A percentile compares a stretch with the other conserved stretches of the same genome.
Evolutionary conservation across 139 green algal species (phyloP).

Genomic region (Bryopsis sp.): DNA sequence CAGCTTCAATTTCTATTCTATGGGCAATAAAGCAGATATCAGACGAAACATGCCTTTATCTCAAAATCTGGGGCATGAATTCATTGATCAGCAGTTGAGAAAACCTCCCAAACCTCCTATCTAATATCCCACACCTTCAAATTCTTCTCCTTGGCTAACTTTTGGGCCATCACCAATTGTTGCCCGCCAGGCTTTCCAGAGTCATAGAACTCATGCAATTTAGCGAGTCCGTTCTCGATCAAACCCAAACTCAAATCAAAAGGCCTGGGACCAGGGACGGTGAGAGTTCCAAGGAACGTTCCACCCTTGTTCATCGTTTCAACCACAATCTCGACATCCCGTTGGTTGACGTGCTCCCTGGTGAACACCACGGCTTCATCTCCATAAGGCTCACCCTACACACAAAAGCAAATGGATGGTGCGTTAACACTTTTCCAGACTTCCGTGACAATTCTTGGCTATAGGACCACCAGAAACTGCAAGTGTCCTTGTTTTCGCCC

Average conservation of each 20-base stretch:
- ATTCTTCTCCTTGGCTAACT: conserved; percentile 7
- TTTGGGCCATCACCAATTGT: conserved; percentile 12
- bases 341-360: conserved; percentile 59
- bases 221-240: conserved; percentile 66
- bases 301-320: conserved; percentile 76
- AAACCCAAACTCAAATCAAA: conserved; percentile 62
- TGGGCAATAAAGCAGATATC: no score
- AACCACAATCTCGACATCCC: conserved; percentile 61
- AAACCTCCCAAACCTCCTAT: no score
- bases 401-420: neutral
- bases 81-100: no score
- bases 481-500: neutral
- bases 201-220: conserved; percentile 64
- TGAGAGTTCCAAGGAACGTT: conserved; percentile 84
- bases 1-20: no score
- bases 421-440: neutral
- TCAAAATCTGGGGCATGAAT: no score
- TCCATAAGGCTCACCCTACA: conserved; percentile 64
- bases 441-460: neutral
- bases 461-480: neutral
- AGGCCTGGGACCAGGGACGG: conserved; percentile 21
- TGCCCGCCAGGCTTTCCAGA: neutral
- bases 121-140: conserved; percentile 13
- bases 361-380: conserved; percentile 79
- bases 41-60: no score